These are phyloP conservation scores for Hydnomerulius pinastri DNA, from an alignment of 768 basidiomycete genomes.

Conservation along the genomic window DNA sequence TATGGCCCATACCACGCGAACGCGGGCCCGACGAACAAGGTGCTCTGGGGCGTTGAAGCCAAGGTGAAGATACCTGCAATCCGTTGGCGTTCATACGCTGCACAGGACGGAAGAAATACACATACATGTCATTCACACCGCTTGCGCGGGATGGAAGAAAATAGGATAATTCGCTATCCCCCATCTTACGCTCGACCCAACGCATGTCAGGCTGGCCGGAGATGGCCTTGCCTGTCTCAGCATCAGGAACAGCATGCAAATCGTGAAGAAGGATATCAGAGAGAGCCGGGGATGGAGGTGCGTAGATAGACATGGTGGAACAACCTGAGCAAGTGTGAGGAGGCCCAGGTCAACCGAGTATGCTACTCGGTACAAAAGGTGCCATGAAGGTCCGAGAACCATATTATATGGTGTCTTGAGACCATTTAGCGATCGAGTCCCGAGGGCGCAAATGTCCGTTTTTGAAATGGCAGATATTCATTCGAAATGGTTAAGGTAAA, in stretches of 20 bases:
- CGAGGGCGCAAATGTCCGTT: background rate
- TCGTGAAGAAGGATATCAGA: background rate
- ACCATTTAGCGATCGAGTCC: background rate
- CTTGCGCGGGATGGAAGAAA: conserved; percentile 76
- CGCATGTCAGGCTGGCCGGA: background rate
- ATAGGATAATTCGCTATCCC: conserved; percentile 79
- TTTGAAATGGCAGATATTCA: background rate
- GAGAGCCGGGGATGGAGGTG: background rate
- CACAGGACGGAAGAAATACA: conserved; percentile 21
- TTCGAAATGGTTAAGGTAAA: background rate
- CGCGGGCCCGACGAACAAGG: conserved; percentile 46
- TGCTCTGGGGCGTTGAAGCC: conserved; percentile 54
- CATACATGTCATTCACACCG: conserved; percentile 86
- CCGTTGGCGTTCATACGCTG: background rate
- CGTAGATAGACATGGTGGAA: background rate
- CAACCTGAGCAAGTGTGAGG: background rate
- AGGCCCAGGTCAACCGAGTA: background rate
- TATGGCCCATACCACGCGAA: conserved; percentile 69
- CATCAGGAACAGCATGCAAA: background rate
- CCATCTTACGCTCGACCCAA: conserved; percentile 53
- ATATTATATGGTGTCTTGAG: background rate
- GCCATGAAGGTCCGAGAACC: background rate
- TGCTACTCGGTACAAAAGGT: background rate
- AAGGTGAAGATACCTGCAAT: conserved; percentile 74
- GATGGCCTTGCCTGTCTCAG: background rate